Evolutionary conservation across 2,329 filamentous ascomycete species (phyloP), one percentile per base, ranked within the genome.

Genomic region (Juglanconis sp.): DNA sequence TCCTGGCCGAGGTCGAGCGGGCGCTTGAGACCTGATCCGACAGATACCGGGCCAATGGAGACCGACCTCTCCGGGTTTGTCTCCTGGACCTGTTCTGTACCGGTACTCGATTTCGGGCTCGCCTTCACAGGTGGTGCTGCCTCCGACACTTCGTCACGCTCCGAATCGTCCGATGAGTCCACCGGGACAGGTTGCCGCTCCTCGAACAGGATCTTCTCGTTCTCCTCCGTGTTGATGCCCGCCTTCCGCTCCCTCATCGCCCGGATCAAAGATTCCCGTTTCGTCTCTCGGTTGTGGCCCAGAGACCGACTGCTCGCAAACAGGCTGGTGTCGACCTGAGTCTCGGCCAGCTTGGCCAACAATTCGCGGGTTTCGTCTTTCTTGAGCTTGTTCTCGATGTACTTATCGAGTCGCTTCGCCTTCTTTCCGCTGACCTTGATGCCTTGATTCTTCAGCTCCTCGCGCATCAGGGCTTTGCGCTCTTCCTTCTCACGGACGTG

Each of bases 321-420:
- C 24, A 92, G 77, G 63, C 84, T 91, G 1, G 91, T 96, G 71
- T 98, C 93, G 66, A 95, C 84, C 69, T 89, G 92, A 57, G 86
- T 82, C 63, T 86, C 81, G 17, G 91, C 90, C 32, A 99, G 81
- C 71, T 95, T 93, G 70, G 90, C 90, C 67, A 98, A 81, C 35
- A 99, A 79, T 59, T 87, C 89, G 34, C 91, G 81, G 69, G 91
- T 96, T 73, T 98, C 94, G 71, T 99, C 95, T 73, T 96, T 97
- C 73, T 88, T 90, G 50, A 99, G 79, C 81, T 99, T 99, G 61
- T 84, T 95, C 69, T 98, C 93, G 65, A 88, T 87, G 70, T 88
- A 88, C 69, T 88, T 88, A 64, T 88, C 86, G 44, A 88, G 70
- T 1, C 86, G 80, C 74, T 88, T 88, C 5, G 85, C 83, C 71